phyloP scores from a whole-genome alignment of 306 rosid genomes.

The Quercus wislizeni region DNA sequence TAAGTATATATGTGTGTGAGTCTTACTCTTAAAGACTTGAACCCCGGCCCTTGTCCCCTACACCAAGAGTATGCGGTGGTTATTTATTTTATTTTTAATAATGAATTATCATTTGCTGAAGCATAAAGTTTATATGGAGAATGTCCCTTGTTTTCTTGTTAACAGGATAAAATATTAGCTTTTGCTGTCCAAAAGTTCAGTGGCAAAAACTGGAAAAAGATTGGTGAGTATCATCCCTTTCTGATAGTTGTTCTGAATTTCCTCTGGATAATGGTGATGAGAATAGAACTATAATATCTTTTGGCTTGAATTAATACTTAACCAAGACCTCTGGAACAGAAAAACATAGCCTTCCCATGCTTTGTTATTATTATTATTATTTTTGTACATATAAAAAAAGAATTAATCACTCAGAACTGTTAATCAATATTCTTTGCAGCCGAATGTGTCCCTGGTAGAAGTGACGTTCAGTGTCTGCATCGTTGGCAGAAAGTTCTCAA shows the following conservation, averaged over 20 bases:
- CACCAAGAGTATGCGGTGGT: no score
- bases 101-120: neutral
- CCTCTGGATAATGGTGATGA: neutral
- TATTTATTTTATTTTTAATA: no score
- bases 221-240: conserved; percentile 26
- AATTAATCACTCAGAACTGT: neutral
- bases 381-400: no score
- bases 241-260: neutral
- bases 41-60: no score
- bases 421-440: conserved; percentile 29
- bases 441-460: conserved; percentile 26
- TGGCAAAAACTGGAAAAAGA: conserved; percentile 43
- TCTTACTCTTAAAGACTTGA: no score
- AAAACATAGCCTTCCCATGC: no score
- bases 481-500: conserved; percentile 59
- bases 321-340: no score
- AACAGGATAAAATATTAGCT: conserved; percentile 32
- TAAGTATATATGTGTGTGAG: no score
- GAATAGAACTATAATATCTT: neutral
- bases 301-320: neutral
- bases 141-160: conserved; percentile 1
- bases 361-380: no score
- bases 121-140: no score
- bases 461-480: conserved; percentile 53
- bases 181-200: conserved; percentile 26